A percentile compares a stretch with the other conserved stretches of the same genome.
Evolutionary conservation across 108 stramenopile genomes (phyloP).

Genomic region (Phaeodactylum tricornutum): DNA sequence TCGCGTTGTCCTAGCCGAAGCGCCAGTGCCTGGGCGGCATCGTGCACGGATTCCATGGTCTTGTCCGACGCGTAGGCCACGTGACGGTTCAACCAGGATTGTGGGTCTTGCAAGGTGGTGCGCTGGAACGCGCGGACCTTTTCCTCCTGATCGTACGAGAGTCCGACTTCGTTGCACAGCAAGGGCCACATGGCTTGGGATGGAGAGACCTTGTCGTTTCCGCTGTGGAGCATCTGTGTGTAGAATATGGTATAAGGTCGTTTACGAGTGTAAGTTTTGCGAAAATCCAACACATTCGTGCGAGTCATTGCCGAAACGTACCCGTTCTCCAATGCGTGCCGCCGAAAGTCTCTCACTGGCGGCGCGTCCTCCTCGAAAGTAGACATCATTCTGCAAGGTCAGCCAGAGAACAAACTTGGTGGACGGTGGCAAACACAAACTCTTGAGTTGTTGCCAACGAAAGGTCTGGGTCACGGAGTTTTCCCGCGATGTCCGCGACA

Average conservation of each 20-base stretch:
- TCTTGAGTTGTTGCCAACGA: conserved; percentile 60
- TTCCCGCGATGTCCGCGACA: conserved; percentile 21
- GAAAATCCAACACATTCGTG: conserved; percentile 6
- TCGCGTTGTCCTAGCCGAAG: conserved; percentile 38
- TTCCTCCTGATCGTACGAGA: conserved; percentile 91
- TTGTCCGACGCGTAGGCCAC: conserved; percentile 48
- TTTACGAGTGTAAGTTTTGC: neutral
- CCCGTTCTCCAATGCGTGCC: conserved; percentile 86
- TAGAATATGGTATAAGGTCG: neutral
- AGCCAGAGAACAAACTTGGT: conserved; percentile 82
- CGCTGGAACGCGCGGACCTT: conserved; percentile 61
- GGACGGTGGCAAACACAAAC: conserved; percentile 57
- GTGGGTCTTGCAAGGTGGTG: conserved; percentile 29
- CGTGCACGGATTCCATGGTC: conserved; percentile 49
- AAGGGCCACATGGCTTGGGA: conserved; percentile 85
- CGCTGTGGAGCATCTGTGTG: conserved; percentile 41
- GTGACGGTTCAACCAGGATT: conserved; percentile 72
- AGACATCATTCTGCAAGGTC: conserved; percentile 73
- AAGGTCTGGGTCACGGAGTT: conserved; percentile 49
- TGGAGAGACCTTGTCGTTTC: conserved; percentile 51
- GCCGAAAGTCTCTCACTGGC: conserved; percentile 81
- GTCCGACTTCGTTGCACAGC: conserved; percentile 81
- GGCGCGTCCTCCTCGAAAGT: conserved; percentile 73
- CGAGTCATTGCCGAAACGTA: no score
- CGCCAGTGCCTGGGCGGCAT: conserved; percentile 33